These are phyloP conservation scores for Penicillium taxi DNA, from an alignment of 495 filamentous ascomycete species.

Conservation along the genomic window DNA sequence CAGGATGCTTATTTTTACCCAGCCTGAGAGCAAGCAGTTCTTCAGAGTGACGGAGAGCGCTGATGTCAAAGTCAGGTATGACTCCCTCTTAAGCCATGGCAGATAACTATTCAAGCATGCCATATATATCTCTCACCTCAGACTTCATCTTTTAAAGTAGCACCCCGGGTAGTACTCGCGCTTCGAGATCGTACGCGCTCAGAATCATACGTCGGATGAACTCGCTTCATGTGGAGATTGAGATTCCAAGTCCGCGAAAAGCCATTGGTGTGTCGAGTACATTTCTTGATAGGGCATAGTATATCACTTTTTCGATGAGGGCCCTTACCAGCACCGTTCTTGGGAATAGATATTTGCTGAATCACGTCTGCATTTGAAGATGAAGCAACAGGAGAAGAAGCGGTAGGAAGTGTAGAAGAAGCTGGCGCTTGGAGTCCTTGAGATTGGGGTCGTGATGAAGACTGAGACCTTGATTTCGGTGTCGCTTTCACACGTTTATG, in stretches of 20 bases:
- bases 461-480: background rate
- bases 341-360: background rate
- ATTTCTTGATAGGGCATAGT: conserved; percentile 26
- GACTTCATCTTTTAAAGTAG: too few species aligned
- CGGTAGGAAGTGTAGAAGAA: background rate
- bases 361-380: background rate
- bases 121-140: too few species aligned
- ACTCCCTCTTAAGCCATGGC: too few species aligned
- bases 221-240: conserved; percentile 29
- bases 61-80: too few species aligned
- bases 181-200: too few species aligned
- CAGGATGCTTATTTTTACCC: too few species aligned
- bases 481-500: background rate
- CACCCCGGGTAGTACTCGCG: too few species aligned
- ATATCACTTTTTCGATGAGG: conserved; percentile 24
- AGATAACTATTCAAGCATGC: too few species aligned
- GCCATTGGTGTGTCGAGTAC: conserved; percentile 23
- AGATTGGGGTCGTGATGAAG: background rate
- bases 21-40: too few species aligned
- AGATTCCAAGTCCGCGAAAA: conserved; percentile 38
- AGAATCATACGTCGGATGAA: conserved; percentile 21
- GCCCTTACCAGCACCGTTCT: conserved; percentile 13
- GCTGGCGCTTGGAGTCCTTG: background rate
- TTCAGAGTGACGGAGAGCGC: too few species aligned
- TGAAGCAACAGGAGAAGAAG: background rate